Percentiles rank a stretch among this genome's conserved stretches.
Evolutionary conservation across 2,329 filamentous ascomycete genomes (phyloP).

Genomic region (Atkinsonella texensis): DNA sequence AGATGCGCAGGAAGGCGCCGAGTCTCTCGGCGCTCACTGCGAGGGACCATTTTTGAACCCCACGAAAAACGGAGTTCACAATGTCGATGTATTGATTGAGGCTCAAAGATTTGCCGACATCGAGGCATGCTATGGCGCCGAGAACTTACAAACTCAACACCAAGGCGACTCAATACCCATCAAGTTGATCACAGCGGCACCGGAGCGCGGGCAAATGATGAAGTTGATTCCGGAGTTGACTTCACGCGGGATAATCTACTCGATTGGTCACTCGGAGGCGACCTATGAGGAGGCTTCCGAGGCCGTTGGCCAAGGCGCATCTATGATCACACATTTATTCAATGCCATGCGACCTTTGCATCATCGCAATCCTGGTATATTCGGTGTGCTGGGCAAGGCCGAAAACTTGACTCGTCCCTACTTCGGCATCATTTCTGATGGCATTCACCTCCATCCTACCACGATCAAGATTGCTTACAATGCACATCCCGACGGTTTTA

Average conservation of each 20-base stretch:
- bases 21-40: constrained; percentile 81
- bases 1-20: constrained; percentile 56
- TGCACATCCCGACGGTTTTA: constrained; percentile 71
- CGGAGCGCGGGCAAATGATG: constrained; percentile 63
- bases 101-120: constrained; percentile 54
- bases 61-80: constrained; percentile 79
- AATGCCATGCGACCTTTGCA: constrained; percentile 88
- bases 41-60: constrained; percentile 83
- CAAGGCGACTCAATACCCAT: constrained; percentile 35
- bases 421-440: constrained; percentile 84
- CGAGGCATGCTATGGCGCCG: constrained; percentile 57
- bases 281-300: constrained; percentile 69
- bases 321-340: constrained; percentile 88
- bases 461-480: constrained; percentile 83
- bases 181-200: constrained; percentile 77
- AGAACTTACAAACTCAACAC: constrained; percentile 43
- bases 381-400: constrained; percentile 66
- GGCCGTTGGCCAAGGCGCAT: constrained; percentile 62
- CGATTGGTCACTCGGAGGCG: constrained; percentile 78
- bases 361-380: constrained; percentile 83
- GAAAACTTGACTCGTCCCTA: constrained; percentile 52
- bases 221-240: constrained; percentile 55
- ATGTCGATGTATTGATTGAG: constrained; percentile 55
- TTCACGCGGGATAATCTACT: constrained; percentile 57
- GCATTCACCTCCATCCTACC: constrained; percentile 80